These are phyloP conservation scores for Noccaea caerulescens DNA, from an alignment of 345 rosid species.

Conservation along the genomic window DNA sequence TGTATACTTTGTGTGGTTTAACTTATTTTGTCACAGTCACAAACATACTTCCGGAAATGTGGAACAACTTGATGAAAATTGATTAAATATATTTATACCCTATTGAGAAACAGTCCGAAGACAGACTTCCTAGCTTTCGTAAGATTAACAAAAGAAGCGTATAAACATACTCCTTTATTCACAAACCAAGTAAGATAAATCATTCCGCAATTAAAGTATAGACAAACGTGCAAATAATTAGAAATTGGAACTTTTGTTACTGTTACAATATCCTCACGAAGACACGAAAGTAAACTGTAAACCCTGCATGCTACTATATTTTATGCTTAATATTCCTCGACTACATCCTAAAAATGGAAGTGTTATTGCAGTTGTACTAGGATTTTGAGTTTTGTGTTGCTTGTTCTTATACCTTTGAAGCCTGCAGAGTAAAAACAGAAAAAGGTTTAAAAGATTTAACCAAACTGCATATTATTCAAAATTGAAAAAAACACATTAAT, in stretches of 20 bases:
- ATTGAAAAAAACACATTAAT: background rate
- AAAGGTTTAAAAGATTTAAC: background rate
- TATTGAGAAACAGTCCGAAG: constrained; percentile 19
- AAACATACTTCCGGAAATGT: constrained; percentile 35
- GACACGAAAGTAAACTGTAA: constrained; percentile 1
- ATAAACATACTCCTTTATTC: background rate
- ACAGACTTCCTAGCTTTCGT: constrained; percentile 29
- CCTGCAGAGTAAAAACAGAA: background rate
- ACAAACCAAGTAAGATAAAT: background rate
- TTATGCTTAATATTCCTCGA: background rate
- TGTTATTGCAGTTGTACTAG: constrained; percentile 28
- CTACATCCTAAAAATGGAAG: constrained; percentile 29
- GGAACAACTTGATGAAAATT: constrained; percentile 27
- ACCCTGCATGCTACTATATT: background rate
- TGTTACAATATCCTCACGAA: background rate
- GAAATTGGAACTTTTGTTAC: background rate
- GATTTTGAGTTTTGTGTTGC: constrained; percentile 28
- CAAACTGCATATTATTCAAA: background rate
- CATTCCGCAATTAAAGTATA: background rate
- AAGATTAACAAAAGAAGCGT: background rate
- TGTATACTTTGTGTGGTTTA: background rate
- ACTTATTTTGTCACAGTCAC: constrained; percentile 9
- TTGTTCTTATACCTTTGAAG: constrained; percentile 5
- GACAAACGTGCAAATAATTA: constrained; percentile 4
- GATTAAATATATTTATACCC: background rate